Conservation (phyloP, 768 basidiomycete genomes). For the Leucocoprinus leucothites region DNA sequence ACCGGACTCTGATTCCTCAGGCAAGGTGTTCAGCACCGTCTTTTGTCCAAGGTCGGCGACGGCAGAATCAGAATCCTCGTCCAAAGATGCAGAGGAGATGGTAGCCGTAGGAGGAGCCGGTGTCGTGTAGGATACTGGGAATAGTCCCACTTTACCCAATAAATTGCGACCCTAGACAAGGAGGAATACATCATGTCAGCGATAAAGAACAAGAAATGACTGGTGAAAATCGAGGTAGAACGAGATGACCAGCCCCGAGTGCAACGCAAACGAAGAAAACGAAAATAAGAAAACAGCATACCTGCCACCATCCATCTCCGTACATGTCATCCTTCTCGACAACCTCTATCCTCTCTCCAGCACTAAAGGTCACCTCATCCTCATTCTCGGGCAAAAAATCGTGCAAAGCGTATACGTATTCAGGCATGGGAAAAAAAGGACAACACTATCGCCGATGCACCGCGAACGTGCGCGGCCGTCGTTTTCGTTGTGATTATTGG, state of each 20-base stretch:
- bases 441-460: background rate
- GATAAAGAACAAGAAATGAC: too few relatives aligned
- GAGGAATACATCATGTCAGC: background rate
- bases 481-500: background rate
- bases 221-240: too few relatives aligned
- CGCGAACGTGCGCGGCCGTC: background rate
- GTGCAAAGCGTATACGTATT: slow-evolving; percentile 86
- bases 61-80: background rate
- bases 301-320: slow-evolving; percentile 94
- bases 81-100: background rate
- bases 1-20: slow-evolving; percentile 44
- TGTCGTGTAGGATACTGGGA: slow-evolving; percentile 87
- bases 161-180: slow-evolving; percentile 71
- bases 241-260: background rate
- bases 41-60: background rate
- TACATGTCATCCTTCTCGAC: slow-evolving; percentile 92
- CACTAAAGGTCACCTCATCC: slow-evolving; percentile 85
- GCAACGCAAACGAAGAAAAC: background rate
- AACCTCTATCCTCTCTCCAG: slow-evolving; percentile 86
- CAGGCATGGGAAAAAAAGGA: slow-evolving; percentile 48
- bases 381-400: slow-evolving; percentile 90
- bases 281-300: slow-evolving; percentile 18
- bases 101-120: slow-evolving; percentile 39
- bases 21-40: slow-evolving; percentile 38
- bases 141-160: slow-evolving; percentile 82